These are phyloP conservation scores for Lactarius quietus DNA, from an alignment of 768 basidiomycete genomes.

Conservation along the genomic window DNA sequence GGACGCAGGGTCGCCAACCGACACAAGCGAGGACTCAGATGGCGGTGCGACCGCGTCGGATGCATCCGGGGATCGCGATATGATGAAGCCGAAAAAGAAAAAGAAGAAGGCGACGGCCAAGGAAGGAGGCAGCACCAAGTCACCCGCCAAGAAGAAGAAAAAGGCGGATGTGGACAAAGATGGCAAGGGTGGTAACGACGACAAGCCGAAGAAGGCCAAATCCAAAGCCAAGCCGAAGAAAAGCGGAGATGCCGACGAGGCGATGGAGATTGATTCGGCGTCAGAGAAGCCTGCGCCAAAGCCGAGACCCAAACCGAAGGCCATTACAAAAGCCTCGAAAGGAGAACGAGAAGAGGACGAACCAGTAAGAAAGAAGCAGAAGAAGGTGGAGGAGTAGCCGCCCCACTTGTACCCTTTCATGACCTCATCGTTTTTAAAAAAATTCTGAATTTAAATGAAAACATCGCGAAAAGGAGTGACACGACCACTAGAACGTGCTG, in stretches of 20 bases:
- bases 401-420: not conserved
- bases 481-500: slow-evolving; percentile 14
- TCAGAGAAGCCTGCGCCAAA: slow-evolving; percentile 21
- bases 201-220: slow-evolving; percentile 39
- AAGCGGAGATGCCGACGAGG: slow-evolving; percentile 36
- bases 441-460: slow-evolving; percentile 6
- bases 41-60: slow-evolving; percentile 74
- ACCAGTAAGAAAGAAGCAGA: slow-evolving; percentile 74
- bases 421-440: not conserved
- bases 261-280: slow-evolving; percentile 40
- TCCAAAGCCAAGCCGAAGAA: slow-evolving; percentile 51
- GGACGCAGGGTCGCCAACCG: slow-evolving; percentile 86
- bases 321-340: slow-evolving; percentile 40
- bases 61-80: slow-evolving; percentile 72
- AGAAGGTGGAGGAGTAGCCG: slow-evolving; percentile 45
- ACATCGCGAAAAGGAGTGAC: slow-evolving; percentile 6
- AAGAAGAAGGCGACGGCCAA: slow-evolving; percentile 45
- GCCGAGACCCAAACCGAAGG: slow-evolving; percentile 44
- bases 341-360: slow-evolving; percentile 41
- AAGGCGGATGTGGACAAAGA: slow-evolving; percentile 28
- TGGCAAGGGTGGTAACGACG: slow-evolving; percentile 40
- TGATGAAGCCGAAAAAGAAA: slow-evolving; percentile 42
- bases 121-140: slow-evolving; percentile 37
- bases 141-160: slow-evolving; percentile 34
- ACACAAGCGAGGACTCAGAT: slow-evolving; percentile 60